Base-by-base conservation (phyloP, 306 rosid species). In the Lablab purpureus region DNA sequence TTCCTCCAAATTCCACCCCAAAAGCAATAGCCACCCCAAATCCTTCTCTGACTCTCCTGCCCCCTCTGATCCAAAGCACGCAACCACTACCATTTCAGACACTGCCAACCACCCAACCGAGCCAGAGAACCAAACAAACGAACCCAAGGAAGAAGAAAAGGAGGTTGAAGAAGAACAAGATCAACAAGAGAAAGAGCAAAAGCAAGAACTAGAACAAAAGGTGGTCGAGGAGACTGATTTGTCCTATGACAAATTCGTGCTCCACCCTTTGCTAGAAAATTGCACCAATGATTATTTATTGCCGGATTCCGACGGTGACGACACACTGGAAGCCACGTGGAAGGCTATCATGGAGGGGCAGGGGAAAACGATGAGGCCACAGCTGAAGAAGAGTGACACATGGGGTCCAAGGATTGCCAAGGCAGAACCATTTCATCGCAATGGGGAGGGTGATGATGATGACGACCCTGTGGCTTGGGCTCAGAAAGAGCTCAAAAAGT, bases 401-500 rank as follows among this genome's bases (percentile, higher is more conserved):
- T 85, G 89, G 86, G 52, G 82, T 34, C 77, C 84, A 50, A 82
- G 82, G 74, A 85, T 85, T 46, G 80, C 67, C 0, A 85, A 85
- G 21, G 89, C 89, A 18, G 82, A 76, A 15, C 85, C 79, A 21
- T 82, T 83, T 15, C 46, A 55, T 7, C 60, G 23, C 41, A 75
- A 28, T 25, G 79, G 51, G 6, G 74, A 47, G 28, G 76, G 28
- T 2, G 78, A 25, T 2, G 87, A 40, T 40, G 92, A 86, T 41
- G 92, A 87, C 14, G 94, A 93, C 5, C 86, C 82, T 4, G 89
- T 76, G 83, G 82, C 87, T 32, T 87, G 97, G 97, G 92, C 90
- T 62, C 69, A 64, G 46, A 76, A 22, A 59, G 97, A 92, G 80
- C 82, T 92, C 40, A 90, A 52, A 76, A 94, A 92, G 47, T 87